A percentile compares a stretch with the other conserved stretches of the same genome.
phyloP scores from a whole-genome alignment of 768 basidiomycete genomes.

The Paxillus involutus region DNA sequence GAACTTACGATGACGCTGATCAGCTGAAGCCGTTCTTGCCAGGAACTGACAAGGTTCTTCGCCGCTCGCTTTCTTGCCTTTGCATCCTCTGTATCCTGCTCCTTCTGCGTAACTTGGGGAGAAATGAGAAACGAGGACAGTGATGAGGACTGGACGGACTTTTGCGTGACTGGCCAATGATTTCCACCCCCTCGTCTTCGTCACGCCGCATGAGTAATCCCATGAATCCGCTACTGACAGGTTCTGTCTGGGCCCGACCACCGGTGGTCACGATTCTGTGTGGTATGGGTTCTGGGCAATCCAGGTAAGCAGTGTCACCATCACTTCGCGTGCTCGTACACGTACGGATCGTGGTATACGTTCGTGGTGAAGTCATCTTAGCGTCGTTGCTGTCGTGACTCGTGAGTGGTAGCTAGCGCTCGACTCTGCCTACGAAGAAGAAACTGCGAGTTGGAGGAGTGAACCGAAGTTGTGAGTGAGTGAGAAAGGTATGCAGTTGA shows the following conservation, averaged over 20 bases:
- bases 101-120: constrained; percentile 42
- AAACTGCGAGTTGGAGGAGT: no score
- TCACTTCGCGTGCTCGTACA: no score
- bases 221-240: constrained; percentile 19
- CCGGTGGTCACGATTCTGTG: constrained; percentile 10
- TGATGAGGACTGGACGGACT: constrained; percentile 12
- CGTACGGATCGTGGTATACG: no score
- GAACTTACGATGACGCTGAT: constrained; percentile 58
- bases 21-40: constrained; percentile 62
- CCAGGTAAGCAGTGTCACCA: no score
- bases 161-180: constrained; percentile 7
- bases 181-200: constrained; percentile 16
- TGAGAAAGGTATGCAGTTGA: no score
- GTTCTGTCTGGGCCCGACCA: constrained; percentile 18
- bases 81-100: constrained; percentile 51
- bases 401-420: no score
- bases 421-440: no score
- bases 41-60: constrained; percentile 54
- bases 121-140: neutral
- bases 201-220: constrained; percentile 14
- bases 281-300: no score
- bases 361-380: no score
- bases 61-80: constrained; percentile 43
- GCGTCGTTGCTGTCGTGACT: no score
- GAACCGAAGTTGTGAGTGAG: no score